Evolutionary conservation across 805 yeast species (phyloP).

Genomic region (Saturnispora quitensis): DNA sequence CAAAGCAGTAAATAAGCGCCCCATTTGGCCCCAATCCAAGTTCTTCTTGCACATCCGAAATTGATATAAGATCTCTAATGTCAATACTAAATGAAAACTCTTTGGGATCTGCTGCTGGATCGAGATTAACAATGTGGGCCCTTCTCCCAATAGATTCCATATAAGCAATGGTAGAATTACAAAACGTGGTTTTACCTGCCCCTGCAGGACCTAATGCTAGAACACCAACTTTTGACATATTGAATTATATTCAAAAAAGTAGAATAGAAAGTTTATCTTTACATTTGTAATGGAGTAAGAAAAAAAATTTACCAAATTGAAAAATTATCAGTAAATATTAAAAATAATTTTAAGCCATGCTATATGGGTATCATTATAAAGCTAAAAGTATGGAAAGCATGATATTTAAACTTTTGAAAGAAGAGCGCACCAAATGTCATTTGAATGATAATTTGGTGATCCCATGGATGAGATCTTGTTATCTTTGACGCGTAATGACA

Average conservation of each 20-base stretch:
- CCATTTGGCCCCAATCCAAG: slow-evolving; percentile 92
- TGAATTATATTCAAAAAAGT: background rate
- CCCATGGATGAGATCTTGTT: background rate
- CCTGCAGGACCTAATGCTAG: slow-evolving; percentile 97
- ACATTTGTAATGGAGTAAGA: background rate
- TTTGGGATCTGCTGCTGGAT: slow-evolving; percentile 94
- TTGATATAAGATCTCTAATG: slow-evolving; percentile 79
- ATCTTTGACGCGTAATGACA: background rate
- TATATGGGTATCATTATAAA: background rate
- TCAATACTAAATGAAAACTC: slow-evolving; percentile 90
- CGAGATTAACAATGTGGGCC: slow-evolving; percentile 90
- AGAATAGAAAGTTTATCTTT: background rate
- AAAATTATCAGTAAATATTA: background rate
- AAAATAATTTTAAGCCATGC: background rate
- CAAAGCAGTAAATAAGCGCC: slow-evolving; percentile 87
- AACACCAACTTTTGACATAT: slow-evolving; percentile 91
- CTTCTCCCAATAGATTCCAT: slow-evolving; percentile 87
- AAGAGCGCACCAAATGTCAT: background rate
- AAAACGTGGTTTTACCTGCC: slow-evolving; percentile 90
- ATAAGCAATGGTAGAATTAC: slow-evolving; percentile 77
- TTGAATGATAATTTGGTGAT: too few relatives aligned
- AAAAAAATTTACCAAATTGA: background rate
- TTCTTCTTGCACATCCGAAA: slow-evolving; percentile 94
- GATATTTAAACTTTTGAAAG: too few relatives aligned
- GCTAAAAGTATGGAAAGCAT: background rate